Evolutionary conservation across 148 eudicot species (phyloP).

Genomic region (Cornus suecica): DNA sequence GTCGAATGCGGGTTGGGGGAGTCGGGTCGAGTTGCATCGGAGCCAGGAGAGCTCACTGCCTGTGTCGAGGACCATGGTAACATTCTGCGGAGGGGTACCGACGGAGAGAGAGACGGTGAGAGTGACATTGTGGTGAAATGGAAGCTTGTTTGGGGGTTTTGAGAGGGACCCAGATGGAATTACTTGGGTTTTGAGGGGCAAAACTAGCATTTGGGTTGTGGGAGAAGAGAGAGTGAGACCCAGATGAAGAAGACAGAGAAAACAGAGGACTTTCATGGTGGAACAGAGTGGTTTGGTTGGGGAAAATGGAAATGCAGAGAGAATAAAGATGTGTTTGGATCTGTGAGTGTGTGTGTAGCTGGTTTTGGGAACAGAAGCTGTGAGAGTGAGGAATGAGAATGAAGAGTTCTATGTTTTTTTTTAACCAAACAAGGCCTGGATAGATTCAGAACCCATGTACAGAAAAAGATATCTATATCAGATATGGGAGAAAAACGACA

Average conservation of each 20-base stretch:
- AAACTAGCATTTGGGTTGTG: constrained; percentile 19
- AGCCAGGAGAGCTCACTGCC: constrained; percentile 52
- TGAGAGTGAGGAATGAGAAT: not conserved
- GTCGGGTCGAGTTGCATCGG: constrained; percentile 27
- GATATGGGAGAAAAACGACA: too few species aligned
- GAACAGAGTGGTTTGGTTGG: not conserved
- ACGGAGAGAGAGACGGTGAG: constrained; percentile 38
- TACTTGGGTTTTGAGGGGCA: constrained; percentile 32
- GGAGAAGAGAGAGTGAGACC: not conserved
- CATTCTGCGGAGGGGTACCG: constrained; percentile 45
- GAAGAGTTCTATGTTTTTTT: not conserved
- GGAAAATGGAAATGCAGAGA: not conserved
- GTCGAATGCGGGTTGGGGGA: constrained; percentile 20
- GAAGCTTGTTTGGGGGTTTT: constrained; percentile 33
- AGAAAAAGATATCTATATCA: not conserved
- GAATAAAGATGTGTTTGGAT: not conserved
- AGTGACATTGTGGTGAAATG: constrained; percentile 42
- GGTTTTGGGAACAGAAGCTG: not conserved
- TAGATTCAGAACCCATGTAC: not conserved
- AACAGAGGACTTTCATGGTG: constrained; percentile 1
- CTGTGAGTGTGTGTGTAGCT: not conserved
- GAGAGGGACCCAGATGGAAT: constrained; percentile 18
- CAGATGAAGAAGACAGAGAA: constrained; percentile 8
- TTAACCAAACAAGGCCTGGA: not conserved
- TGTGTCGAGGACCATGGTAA: constrained; percentile 48